These are phyloP conservation scores for Papilionanthe hybrid DNA, from an alignment of 116 monocot species.

Conservation along the genomic window DNA sequence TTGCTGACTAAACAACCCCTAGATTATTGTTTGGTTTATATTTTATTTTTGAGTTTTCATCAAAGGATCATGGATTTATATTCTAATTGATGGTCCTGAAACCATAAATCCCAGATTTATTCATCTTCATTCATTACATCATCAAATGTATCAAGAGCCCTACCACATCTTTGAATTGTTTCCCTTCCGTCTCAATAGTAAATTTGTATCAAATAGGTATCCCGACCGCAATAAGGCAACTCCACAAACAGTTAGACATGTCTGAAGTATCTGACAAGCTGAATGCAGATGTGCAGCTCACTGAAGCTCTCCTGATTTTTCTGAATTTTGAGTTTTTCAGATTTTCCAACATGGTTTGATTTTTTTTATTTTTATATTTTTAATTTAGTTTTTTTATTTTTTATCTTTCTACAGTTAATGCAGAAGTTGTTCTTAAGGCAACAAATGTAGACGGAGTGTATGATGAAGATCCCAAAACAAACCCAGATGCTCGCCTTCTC, in stretches of 20 bases:
- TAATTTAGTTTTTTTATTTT: no score
- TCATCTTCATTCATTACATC: not conserved
- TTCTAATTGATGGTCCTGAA: not conserved
- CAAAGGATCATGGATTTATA: not conserved
- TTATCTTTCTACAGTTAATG: conserved; percentile 56
- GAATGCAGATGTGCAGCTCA: not conserved
- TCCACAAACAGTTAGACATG: not conserved
- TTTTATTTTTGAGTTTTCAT: not conserved
- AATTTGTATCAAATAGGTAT: not conserved
- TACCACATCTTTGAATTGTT: not conserved
- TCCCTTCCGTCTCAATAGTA: not conserved
- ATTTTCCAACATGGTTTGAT: not conserved
- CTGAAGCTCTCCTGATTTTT: not conserved
- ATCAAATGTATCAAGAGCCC: not conserved
- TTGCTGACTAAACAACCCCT: no score
- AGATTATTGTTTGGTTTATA: not conserved
- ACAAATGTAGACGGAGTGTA: conserved; percentile 98
- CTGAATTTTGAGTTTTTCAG: not conserved
- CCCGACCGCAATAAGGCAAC: not conserved
- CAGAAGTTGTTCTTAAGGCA: conserved; percentile 93
- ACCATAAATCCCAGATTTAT: not conserved
- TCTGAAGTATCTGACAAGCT: not conserved
- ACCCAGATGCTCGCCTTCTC: conserved; percentile 77
- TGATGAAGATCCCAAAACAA: conserved; percentile 65
- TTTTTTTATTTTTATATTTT: no score